These are phyloP conservation scores for Metschnikowia cubensis DNA, from an alignment of 805 yeast genomes.

Conservation along the genomic window DNA sequence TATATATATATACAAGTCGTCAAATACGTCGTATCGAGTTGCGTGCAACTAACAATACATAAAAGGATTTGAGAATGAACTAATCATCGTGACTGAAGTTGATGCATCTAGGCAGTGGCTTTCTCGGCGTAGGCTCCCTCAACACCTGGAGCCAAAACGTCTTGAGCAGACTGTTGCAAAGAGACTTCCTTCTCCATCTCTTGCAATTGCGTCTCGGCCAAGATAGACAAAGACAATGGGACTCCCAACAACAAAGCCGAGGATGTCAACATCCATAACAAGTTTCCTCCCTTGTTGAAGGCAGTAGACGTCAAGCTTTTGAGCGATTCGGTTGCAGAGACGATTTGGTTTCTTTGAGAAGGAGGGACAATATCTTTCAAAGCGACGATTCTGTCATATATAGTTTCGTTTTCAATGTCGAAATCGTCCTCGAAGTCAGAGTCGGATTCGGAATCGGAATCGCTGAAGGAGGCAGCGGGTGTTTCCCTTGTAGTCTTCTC, in stretches of 20 bases:
- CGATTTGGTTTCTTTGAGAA: slow-evolving; percentile 56
- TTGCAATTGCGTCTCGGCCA: slow-evolving; percentile 88
- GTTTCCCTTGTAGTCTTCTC: slow-evolving; percentile 30
- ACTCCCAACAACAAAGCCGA: slow-evolving; percentile 84
- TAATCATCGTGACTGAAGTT: slow-evolving; percentile 2
- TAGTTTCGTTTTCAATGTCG: slow-evolving; percentile 74
- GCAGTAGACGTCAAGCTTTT: slow-evolving; percentile 36
- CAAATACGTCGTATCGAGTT: slow-evolving; percentile 12
- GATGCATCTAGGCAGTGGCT: slow-evolving; percentile 18
- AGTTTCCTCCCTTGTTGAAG: slow-evolving; percentile 61
- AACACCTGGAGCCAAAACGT: slow-evolving; percentile 66
- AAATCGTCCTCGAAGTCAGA: slow-evolving; percentile 65
- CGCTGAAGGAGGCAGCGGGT: slow-evolving; percentile 28
- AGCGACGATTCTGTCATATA: slow-evolving; percentile 84
- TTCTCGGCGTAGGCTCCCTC: slow-evolving; percentile 42
- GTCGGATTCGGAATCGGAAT: slow-evolving; percentile 46
- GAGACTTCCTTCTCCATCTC: slow-evolving; percentile 93
- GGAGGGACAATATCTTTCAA: slow-evolving; percentile 91
- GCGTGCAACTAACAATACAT: slow-evolving; percentile 1
- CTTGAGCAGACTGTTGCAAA: slow-evolving; percentile 73
- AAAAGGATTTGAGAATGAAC: slow-evolving; percentile 1
- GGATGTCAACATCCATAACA: slow-evolving; percentile 83
- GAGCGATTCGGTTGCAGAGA: slow-evolving; percentile 31
- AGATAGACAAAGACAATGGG: slow-evolving; percentile 83
- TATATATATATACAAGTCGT: slow-evolving; percentile 23